phyloP scores from a whole-genome alignment of 352 stramenopile species.

The Phytophthora cactorum region DNA sequence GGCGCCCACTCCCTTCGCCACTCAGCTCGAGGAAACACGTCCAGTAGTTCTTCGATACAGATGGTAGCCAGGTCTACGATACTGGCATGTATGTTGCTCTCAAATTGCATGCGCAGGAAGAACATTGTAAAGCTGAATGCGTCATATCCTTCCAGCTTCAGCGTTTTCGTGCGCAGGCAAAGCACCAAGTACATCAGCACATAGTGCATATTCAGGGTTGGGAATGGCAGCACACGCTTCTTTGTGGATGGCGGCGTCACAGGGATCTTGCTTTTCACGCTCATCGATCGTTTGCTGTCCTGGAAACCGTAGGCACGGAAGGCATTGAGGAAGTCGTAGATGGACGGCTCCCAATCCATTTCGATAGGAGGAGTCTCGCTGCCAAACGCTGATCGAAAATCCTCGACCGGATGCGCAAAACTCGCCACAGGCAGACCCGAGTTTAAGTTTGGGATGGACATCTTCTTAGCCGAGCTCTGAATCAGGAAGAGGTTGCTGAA shows the following conservation, averaged over 20 bases:
- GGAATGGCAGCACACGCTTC: slow-evolving; percentile 52
- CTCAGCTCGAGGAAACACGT: slow-evolving; percentile 68
- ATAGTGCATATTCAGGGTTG: slow-evolving; percentile 83
- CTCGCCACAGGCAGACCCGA: slow-evolving; percentile 55
- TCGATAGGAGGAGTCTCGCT: slow-evolving; percentile 37
- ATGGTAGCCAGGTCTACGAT: slow-evolving; percentile 81
- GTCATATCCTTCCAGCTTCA: slow-evolving; percentile 76
- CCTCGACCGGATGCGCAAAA: slow-evolving; percentile 59
- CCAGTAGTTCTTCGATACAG: slow-evolving; percentile 82
- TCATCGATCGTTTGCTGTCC: slow-evolving; percentile 87
- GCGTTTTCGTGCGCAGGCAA: slow-evolving; percentile 65
- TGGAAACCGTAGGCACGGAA: slow-evolving; percentile 85
- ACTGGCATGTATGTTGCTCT: slow-evolving; percentile 71
- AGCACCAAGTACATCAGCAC: slow-evolving; percentile 81
- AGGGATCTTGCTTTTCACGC: slow-evolving; percentile 76
- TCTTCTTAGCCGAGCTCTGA: slow-evolving; percentile 28
- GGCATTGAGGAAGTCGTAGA: slow-evolving; percentile 79
- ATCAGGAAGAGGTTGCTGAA: slow-evolving; percentile 78
- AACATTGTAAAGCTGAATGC: slow-evolving; percentile 89
- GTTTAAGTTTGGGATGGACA: slow-evolving; percentile 31
- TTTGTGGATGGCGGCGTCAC: slow-evolving; percentile 40
- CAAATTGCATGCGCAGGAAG: slow-evolving; percentile 88
- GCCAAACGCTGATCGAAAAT: slow-evolving; percentile 51
- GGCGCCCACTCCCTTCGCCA: slow-evolving; percentile 82
- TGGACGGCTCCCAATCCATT: slow-evolving; percentile 74